Base-by-base conservation (phyloP, 106 monocot species). In the Acanthochlamys bracteata region DNA sequence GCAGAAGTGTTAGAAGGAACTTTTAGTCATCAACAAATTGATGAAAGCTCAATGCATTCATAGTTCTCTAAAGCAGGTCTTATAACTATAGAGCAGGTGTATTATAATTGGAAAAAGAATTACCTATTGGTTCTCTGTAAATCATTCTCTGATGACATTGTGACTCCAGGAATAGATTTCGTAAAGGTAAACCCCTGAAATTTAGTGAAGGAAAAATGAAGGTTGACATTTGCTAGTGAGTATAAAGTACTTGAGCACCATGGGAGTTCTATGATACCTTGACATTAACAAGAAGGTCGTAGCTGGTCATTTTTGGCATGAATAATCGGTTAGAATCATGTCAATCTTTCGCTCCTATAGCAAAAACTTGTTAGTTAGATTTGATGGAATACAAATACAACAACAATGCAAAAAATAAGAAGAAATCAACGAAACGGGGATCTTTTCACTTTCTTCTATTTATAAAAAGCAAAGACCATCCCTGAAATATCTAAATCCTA, bases 101-200 rank as follows among this genome's bases (percentile, higher is more conserved):
- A 55, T 20, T 20, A 55, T 19, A 55, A 20, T 3, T 20, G 55
- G 19, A 19, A 55, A 24, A 41, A 27, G 61, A 66, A 19, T 8
- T 21, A 88, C 92, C 93, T 89, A 80, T 55, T 85, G 42, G 89
- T 89, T 71, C 93, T 82, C 62, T 89, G 93, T 7, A 88, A 82
- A 53, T 89, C 85, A 51, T 93, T 78, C 45, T 93, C 93, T 11
- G 93, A 93, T 25, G 93, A 93, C 93, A 93, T 89, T 43, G 89
- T 63, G 54, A 93, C 73, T 2, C 89, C 89, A 68, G 93, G 93
- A 73, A 83, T 80, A 9, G 74, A 63, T 63, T 65, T 85, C 17
- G 57, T 79, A 59, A 49, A 65, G 52, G 24, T 74, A 52, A 70
- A 69, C 63, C 82, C 82, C 88, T 82, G 78, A 66, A 52, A 77